Conservation (phyloP, 495 filamentous ascomycete genomes). For the Coniosporium apollinis region DNA sequence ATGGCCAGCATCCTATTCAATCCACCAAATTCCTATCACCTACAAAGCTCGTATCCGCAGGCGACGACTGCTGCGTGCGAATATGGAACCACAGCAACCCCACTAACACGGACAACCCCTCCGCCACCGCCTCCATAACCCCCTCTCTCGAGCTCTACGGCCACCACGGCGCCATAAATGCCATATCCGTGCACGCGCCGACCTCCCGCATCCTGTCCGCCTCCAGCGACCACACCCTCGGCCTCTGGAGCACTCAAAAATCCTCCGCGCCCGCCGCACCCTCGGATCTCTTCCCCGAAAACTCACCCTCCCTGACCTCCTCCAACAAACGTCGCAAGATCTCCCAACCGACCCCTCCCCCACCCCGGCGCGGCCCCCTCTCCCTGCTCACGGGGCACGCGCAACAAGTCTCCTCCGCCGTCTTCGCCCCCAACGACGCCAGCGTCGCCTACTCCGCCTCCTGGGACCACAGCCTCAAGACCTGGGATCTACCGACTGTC, state of each 20-base stretch:
- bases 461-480: constrained; percentile 76
- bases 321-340: constrained; percentile 64
- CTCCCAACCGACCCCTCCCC: constrained; percentile 36
- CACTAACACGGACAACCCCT: constrained; percentile 25
- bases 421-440: constrained; percentile 68
- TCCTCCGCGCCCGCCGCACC: constrained; percentile 54
- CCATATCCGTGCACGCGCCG: constrained; percentile 56
- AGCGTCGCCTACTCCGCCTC: constrained; percentile 81
- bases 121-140: constrained; percentile 42
- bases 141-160: constrained; percentile 75
- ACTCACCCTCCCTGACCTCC: constrained; percentile 24
- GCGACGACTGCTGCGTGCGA: constrained; percentile 66
- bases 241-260: constrained; percentile 70
- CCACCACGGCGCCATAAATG: constrained; percentile 58
- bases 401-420: constrained; percentile 50
- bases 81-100: constrained; percentile 72
- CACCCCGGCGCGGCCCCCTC: constrained; percentile 66
- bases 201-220: constrained; percentile 68
- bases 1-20: constrained; percentile 67
- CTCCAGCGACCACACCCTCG: constrained; percentile 60
- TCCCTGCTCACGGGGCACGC: constrained; percentile 54
- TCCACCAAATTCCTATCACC: constrained; percentile 63
- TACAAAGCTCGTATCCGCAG: constrained; percentile 58
- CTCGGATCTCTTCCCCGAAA: constrained; percentile 42
- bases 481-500: constrained; percentile 74